These are phyloP conservation scores for Nakazawaea anatomiae DNA, from an alignment of 805 yeast species.

Conservation along the genomic window DNA sequence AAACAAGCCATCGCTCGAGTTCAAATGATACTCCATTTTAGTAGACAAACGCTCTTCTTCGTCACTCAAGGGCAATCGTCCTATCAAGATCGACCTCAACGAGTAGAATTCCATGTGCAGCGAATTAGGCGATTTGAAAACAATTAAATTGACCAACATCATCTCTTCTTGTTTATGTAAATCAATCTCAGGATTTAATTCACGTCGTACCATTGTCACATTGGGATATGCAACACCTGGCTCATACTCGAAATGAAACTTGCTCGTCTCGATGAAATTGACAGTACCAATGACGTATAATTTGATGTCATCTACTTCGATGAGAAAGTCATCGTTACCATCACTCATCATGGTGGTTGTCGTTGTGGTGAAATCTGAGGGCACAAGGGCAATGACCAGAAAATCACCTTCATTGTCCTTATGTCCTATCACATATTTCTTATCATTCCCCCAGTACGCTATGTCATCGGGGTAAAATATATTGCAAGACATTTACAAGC, in stretches of 20 bases:
- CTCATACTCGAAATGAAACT: conserved; percentile 14
- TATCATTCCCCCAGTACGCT: conserved; percentile 7
- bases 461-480: conserved; percentile 6
- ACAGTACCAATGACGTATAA: conserved; percentile 21
- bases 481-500: conserved; percentile 2
- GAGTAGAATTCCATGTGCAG: conserved; percentile 73
- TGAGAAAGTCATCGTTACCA: conserved; percentile 6
- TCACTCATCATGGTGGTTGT: too few relatives aligned
- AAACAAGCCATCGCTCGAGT: conserved; percentile 2
- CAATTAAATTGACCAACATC: conserved; percentile 26
- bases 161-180: neutral
- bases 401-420: conserved; percentile 14
- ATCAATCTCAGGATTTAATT: neutral
- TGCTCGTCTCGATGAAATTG: conserved; percentile 14
- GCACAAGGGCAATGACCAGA: conserved; percentile 21
- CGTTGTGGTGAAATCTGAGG: neutral
- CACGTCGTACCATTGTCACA: conserved; percentile 6
- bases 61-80: conserved; percentile 25
- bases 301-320: conserved; percentile 15
- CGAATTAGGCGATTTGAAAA: conserved; percentile 70
- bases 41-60: neutral
- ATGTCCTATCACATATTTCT: conserved; percentile 21
- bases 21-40: conserved; percentile 11
- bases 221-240: conserved; percentile 10
- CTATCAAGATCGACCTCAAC: conserved; percentile 43